Evolutionary conservation across 176 grass and related monocot genomes (phyloP).

Genomic region (Raddia distichophylla): DNA sequence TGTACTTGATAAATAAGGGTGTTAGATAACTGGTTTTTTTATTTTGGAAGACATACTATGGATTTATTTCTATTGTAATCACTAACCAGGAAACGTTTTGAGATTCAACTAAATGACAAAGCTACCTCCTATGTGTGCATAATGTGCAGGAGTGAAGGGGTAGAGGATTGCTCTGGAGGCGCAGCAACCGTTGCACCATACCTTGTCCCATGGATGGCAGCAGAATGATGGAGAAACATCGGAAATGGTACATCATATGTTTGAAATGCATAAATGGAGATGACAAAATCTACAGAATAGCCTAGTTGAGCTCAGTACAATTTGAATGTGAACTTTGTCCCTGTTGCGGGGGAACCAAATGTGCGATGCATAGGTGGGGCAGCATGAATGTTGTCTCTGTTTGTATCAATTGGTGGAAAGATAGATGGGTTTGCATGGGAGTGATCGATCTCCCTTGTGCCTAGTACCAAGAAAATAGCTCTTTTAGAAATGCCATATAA

Average conservation of each 20-base stretch:
- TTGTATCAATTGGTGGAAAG: constrained; percentile 2
- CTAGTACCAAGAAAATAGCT: constrained; percentile 12
- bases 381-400: constrained; percentile 15
- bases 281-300: constrained; percentile 26
- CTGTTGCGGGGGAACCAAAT: constrained; percentile 1
- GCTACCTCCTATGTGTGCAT: constrained; percentile 40
- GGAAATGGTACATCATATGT: constrained; percentile 38
- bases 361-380: constrained; percentile 20
- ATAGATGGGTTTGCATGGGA: neutral
- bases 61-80: too few relatives aligned
- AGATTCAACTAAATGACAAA: constrained; percentile 33
- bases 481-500: constrained; percentile 7
- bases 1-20: neutral
- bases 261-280: constrained; percentile 34
- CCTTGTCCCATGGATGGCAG: constrained; percentile 33
- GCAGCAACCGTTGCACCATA: constrained; percentile 39
- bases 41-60: too few relatives aligned
- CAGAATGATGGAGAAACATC: constrained; percentile 42
- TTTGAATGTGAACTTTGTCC: constrained; percentile 40
- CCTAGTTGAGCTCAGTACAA: constrained; percentile 39
- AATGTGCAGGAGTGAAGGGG: constrained; percentile 31
- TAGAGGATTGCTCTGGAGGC: constrained; percentile 36
- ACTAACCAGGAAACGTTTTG: neutral
- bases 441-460: constrained; percentile 15
- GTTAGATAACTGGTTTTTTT: too few relatives aligned